Percentiles rank a stretch among this genome's conserved stretches.
Conservation (phyloP, 805 yeast species). For the Ogataea ganodermae region DNA sequence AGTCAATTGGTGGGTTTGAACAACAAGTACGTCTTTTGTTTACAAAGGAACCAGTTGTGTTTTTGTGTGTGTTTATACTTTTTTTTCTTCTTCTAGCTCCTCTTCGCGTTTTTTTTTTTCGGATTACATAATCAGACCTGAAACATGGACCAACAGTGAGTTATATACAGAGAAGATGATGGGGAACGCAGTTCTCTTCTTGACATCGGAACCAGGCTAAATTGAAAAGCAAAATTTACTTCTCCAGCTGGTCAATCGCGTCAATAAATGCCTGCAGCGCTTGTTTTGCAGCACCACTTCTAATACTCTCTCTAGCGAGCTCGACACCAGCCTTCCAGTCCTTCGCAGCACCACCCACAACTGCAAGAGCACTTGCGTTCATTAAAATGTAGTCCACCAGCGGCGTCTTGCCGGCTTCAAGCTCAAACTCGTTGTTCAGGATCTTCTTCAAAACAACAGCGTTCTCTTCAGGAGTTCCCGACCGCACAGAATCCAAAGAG, state of each 20-base stretch:
- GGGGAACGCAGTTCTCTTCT: too few relatives aligned
- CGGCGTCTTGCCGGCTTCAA: constrained; percentile 54
- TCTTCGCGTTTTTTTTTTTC: too few relatives aligned
- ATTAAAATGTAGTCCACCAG: constrained; percentile 85
- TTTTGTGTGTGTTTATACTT: not conserved
- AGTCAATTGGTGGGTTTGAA: not conserved
- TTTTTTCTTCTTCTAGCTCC: not conserved
- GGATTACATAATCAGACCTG: too few relatives aligned
- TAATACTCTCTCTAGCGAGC: constrained; percentile 68
- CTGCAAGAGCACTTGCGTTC: constrained; percentile 87
- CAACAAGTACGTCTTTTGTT: constrained; percentile 12
- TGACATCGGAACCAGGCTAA: too few relatives aligned
- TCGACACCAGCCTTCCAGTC: constrained; percentile 79
- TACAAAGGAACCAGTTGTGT: constrained; percentile 8
- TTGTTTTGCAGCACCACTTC: constrained; percentile 62
- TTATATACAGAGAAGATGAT: too few relatives aligned
- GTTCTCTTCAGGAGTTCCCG: constrained; percentile 87
- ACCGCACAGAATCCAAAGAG: constrained; percentile 62
- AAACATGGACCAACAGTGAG: too few relatives aligned
- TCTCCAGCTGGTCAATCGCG: constrained; percentile 31
- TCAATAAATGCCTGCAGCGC: constrained; percentile 59
- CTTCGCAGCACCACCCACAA: constrained; percentile 65
- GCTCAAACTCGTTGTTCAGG: constrained; percentile 45
- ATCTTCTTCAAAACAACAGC: constrained; percentile 56
- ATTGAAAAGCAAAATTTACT: not conserved